Percentiles rank a stretch among this genome's conserved stretches.
Evolutionary conservation across 805 yeast genomes (phyloP).

Genomic region (Cyberlindnera suaveolens): DNA sequence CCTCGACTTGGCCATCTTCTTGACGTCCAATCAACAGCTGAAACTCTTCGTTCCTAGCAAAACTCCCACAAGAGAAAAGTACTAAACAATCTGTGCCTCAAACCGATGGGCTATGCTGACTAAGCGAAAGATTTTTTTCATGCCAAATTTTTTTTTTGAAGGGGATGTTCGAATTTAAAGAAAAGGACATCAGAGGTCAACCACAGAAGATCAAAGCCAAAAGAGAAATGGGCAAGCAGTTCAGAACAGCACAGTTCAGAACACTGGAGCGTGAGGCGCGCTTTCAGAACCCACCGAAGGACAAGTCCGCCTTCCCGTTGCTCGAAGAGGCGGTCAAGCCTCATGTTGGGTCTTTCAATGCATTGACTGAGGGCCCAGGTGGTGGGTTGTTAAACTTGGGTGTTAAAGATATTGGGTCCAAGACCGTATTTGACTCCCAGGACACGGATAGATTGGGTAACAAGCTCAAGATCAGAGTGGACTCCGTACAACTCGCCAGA

Average conservation of each 20-base stretch:
- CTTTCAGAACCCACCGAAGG: constrained; percentile 86
- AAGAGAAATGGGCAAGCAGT: constrained; percentile 17
- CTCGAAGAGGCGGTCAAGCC: constrained; percentile 89
- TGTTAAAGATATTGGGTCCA: constrained; percentile 82
- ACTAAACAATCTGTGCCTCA: neutral
- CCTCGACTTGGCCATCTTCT: constrained; percentile 73
- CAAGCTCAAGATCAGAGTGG: constrained; percentile 78
- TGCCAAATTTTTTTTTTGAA: neutral
- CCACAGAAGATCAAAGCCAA: neutral
- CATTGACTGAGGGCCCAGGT: constrained; percentile 80
- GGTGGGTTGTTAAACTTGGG: constrained; percentile 84
- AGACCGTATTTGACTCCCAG: constrained; percentile 76
- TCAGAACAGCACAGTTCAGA: constrained; percentile 39
- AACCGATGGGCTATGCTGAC: neutral
- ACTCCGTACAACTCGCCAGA: constrained; percentile 78
- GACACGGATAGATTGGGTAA: constrained; percentile 73
- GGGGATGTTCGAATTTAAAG: neutral
- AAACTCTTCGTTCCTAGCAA: no score
- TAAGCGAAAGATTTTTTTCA: no score
- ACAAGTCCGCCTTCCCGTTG: constrained; percentile 73
- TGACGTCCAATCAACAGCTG: no score
- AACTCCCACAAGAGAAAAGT: neutral
- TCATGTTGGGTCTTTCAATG: constrained; percentile 94
- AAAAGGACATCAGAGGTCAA: neutral
- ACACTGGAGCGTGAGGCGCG: constrained; percentile 86